phyloP scores from a whole-genome alignment of 1,139 yeast genomes.

The Geotrichum restrictum region DNA sequence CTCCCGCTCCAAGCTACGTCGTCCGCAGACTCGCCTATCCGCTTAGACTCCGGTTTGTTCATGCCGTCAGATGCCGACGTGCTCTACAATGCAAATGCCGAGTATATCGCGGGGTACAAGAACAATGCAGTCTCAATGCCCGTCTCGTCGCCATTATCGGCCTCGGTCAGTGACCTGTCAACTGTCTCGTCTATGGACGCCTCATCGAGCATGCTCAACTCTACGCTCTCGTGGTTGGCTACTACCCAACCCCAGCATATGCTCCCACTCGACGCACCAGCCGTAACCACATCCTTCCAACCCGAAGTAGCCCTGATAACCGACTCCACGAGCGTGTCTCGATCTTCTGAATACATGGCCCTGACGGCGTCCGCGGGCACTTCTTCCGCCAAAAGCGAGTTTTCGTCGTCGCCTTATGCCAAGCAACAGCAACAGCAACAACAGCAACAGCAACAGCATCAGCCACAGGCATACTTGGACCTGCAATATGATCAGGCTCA shows the following conservation, averaged over 20 bases:
- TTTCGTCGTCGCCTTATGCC: not conserved
- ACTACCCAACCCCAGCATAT: constrained; percentile 1
- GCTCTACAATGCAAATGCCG: constrained; percentile 1
- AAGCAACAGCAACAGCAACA: not conserved
- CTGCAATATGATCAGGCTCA: not conserved
- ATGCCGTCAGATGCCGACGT: not conserved
- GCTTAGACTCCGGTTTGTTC: not conserved
- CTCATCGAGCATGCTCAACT: not conserved
- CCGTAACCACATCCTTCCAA: not conserved
- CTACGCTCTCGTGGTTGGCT: not conserved
- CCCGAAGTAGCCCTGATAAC: not conserved
- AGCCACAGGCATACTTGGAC: not conserved
- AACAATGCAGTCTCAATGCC: not conserved
- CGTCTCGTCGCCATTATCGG: constrained; percentile 3
- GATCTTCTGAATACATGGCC: not conserved
- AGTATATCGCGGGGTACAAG: constrained; percentile 6
- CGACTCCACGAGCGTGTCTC: not conserved
- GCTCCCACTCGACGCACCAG: not conserved
- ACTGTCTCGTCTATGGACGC: not conserved
- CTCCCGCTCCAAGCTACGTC: not conserved
- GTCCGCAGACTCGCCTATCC: not conserved
- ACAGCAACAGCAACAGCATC: not conserved
- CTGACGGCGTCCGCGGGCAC: not conserved
- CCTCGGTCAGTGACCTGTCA: not conserved
- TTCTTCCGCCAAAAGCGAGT: not conserved